Evolutionary conservation across 169 alveolate species (phyloP).

Genomic region (Plasmodium adleri): DNA sequence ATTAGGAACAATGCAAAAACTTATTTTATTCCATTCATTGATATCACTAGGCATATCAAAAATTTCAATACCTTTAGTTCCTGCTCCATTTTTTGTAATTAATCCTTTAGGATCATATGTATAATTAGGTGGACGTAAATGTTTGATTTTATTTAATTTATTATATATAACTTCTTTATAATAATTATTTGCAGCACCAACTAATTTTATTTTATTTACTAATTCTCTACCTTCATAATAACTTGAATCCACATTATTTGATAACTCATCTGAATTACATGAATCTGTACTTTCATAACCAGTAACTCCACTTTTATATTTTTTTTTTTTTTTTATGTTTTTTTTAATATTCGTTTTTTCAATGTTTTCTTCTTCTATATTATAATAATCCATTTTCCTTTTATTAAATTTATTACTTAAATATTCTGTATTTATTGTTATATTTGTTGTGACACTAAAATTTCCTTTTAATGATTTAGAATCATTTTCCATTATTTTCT

Average conservation of each 20-base stretch:
- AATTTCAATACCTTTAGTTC: slow-evolving; percentile 87
- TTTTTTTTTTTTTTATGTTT: slow-evolving; percentile 4
- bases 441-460: slow-evolving; percentile 8
- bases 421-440: not conserved
- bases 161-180: slow-evolving; percentile 53
- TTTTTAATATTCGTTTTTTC: not conserved
- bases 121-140: slow-evolving; percentile 81
- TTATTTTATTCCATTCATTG: slow-evolving; percentile 84
- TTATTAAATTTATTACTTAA: slow-evolving; percentile 3
- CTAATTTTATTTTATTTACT: slow-evolving; percentile 54
- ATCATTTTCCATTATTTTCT: slow-evolving; percentile 19
- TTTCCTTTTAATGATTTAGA: not conserved
- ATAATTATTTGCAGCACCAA: slow-evolving; percentile 72
- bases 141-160: slow-evolving; percentile 45
- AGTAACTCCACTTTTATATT: not conserved
- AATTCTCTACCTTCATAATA: slow-evolving; percentile 72
- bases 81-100: slow-evolving; percentile 84
- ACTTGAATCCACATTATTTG: slow-evolving; percentile 58
- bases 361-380: slow-evolving; percentile 1
- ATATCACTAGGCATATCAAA: slow-evolving; percentile 82
- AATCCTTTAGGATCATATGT: slow-evolving; percentile 83
- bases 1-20: slow-evolving; percentile 85
- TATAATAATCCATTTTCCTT: slow-evolving; percentile 9
- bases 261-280: slow-evolving; percentile 52
- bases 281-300: slow-evolving; percentile 61